These are phyloP conservation scores for Fonsecaea erecta DNA, from an alignment of 2,329 filamentous ascomycete species.

Conservation along the genomic window DNA sequence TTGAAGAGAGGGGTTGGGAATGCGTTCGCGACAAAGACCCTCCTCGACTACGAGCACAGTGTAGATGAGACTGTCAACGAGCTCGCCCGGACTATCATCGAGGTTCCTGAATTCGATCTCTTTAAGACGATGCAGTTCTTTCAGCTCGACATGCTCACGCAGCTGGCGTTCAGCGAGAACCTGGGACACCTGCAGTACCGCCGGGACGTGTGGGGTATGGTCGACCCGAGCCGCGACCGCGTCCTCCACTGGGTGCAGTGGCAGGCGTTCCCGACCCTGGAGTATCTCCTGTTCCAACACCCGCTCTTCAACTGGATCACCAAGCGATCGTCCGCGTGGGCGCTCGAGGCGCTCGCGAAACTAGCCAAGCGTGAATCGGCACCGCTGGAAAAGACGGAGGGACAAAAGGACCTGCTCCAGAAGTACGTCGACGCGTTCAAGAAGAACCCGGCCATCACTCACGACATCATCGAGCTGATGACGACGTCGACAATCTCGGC, in stretches of 20 bases:
- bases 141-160: not conserved
- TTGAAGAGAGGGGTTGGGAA: not conserved
- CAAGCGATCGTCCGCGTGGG: not conserved
- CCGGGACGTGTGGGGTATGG: not conserved
- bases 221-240: not conserved
- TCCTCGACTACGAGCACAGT: not conserved
- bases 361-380: not conserved
- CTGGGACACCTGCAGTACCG: not conserved
- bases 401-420: not conserved
- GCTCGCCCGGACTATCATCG: not conserved
- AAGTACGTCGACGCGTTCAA: not conserved
- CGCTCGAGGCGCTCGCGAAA: not conserved
- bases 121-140: not conserved
- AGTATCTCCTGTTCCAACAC: not conserved
- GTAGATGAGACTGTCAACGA: not conserved
- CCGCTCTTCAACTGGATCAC: not conserved
- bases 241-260: not conserved
- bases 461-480: not conserved
- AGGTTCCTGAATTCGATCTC: not conserved
- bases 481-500: not conserved
- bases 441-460: not conserved
- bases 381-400: not conserved
- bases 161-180: not conserved
- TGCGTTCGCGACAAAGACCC: not conserved
- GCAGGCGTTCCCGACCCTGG: not conserved